Percentiles rank a stretch among this genome's conserved stretches.
These are phyloP conservation scores for Pistacia integerrima DNA, from an alignment of 345 rosid species.

Conservation along the genomic window DNA sequence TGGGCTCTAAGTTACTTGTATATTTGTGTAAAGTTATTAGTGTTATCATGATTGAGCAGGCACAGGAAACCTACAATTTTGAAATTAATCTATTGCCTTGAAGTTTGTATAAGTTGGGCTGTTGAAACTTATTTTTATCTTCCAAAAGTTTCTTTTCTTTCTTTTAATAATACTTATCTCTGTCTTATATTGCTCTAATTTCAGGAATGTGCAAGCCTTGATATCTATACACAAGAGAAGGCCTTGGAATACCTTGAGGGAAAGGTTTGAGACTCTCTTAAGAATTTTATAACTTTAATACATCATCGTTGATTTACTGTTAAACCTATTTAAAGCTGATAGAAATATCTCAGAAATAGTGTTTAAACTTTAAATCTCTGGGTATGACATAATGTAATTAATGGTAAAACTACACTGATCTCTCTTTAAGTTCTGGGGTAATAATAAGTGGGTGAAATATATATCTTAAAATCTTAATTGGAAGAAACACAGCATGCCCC, in stretches of 20 bases:
- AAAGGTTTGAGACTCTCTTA: constrained; percentile 47
- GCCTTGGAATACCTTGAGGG: constrained; percentile 80
- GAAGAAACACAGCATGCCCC: too few species aligned
- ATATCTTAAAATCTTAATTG: too few species aligned
- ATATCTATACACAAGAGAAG: constrained; percentile 56
- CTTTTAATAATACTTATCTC: constrained; percentile 6
- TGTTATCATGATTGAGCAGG: not conserved
- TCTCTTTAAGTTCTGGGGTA: too few species aligned
- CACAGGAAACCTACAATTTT: not conserved
- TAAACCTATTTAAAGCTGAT: not conserved
- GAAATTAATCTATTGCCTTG: not conserved
- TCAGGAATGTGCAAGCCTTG: constrained; percentile 81
- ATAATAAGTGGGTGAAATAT: too few species aligned
- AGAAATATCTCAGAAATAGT: not conserved
- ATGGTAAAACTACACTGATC: too few species aligned
- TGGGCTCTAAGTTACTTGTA: not conserved
- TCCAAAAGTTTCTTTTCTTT: not conserved
- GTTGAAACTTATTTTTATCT: not conserved
- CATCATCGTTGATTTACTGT: not conserved
- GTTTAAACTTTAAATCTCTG: not conserved
- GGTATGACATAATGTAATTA: too few species aligned
- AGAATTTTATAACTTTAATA: not conserved
- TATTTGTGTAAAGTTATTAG: not conserved
- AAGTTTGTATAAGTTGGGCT: not conserved
- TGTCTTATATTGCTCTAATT: constrained; percentile 22